Evolutionary conservation across 441 rosid species (phyloP).

Genomic region (Pelargonium australe): DNA sequence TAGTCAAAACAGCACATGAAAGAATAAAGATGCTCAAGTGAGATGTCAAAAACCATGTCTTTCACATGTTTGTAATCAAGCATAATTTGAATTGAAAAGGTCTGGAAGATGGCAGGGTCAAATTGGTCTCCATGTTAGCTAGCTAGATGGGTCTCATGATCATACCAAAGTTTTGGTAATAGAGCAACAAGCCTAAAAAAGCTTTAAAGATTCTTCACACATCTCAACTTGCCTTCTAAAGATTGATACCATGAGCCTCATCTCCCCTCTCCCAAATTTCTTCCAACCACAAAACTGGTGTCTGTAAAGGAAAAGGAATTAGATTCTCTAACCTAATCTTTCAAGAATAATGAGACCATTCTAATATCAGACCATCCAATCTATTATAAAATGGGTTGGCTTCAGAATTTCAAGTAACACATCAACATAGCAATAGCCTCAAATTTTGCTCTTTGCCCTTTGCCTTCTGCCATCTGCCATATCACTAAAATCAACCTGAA

Average conservation of each 20-base stretch:
- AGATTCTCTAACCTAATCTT: neutral
- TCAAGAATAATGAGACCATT: neutral
- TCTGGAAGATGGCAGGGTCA: neutral
- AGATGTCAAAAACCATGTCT: neutral
- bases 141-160: neutral
- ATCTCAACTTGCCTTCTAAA: neutral
- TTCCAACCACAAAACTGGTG: too few relatives aligned
- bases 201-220: neutral
- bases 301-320: neutral
- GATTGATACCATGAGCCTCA: too few relatives aligned
- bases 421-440: too few relatives aligned
- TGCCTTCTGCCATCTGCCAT: too few relatives aligned
- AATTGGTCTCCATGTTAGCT: neutral
- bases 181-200: neutral
- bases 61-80: too few relatives aligned
- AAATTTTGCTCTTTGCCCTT: too few relatives aligned
- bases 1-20: too few relatives aligned
- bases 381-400: neutral
- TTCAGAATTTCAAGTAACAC: neutral
- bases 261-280: too few relatives aligned
- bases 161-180: neutral
- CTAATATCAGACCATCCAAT: neutral
- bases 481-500: neutral
- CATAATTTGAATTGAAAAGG: neutral
- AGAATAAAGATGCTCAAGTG: too few relatives aligned